Base-by-base conservation (phyloP, 2,329 filamentous ascomycete genomes). In the Exophiala phaeomuriformis region DNA sequence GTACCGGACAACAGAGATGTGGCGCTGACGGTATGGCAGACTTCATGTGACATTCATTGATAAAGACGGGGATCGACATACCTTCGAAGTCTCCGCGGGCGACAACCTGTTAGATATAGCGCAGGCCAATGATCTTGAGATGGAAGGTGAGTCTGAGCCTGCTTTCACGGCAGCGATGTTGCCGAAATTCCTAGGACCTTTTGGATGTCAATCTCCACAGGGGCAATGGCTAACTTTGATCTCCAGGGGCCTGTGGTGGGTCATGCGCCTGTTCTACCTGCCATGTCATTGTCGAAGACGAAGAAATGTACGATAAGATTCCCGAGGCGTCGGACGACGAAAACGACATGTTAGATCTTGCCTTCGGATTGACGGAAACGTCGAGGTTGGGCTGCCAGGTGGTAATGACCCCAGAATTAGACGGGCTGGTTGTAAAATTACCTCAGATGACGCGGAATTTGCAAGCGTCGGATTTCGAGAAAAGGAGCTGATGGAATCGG, bases 91-190 rank as follows among this genome's bases (percentile, higher is more conserved):
- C 5, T 77, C 82, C 9, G 83, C 86, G 64, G 93, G 93, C 47
- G 90, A 95, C 71, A 98, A 98, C 70, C 76, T 98, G 50, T 78
- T 98, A 51, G 91, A 97, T 66, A 91, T 98, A 66, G 93, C 91
- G 27, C 91, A 96, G 69, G 88, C 86, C 43, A 82, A 97, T 70
- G 91, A 97, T 66, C 76, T 98, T 40, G 93, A 98, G 70, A 97
- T 98, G 91, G 93, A 98, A 76, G 90, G 81, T 80, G 44, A 47
- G 44, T 41, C 12, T 41, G 39, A 12, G 39, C 4, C 39, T 39
- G 7, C 4, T 8, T 4, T 12, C 36, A 39, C 9, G 10, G 10
- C 10, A n/a, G 36, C 7, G 4, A n/a, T 8, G 10, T 12, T 39
- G 10, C 10, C 6, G 10, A 1, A 31, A 5, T 29, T 8, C 4